phyloP scores from a whole-genome alignment of 2,329 filamentous ascomycete species.

The Lasiodiplodia theobromae region DNA sequence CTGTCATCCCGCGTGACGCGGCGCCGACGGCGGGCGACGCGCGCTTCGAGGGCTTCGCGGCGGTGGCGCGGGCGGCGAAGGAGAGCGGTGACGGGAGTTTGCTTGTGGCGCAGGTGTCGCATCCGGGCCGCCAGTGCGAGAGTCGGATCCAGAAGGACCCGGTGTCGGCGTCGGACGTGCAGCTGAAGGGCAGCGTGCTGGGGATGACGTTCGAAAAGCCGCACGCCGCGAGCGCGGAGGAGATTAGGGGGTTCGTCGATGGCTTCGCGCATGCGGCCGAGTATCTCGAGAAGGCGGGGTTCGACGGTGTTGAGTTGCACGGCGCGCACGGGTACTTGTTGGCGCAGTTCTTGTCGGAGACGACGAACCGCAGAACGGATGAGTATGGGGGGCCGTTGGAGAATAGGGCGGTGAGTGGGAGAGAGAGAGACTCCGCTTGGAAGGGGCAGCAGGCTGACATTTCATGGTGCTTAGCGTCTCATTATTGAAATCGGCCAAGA shows the following conservation, averaged over 20 bases:
- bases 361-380: slow-evolving; percentile 53
- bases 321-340: slow-evolving; percentile 56
- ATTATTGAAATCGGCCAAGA: slow-evolving; percentile 54
- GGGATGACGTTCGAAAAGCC: slow-evolving; percentile 60
- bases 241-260: slow-evolving; percentile 59
- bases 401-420: slow-evolving; percentile 46
- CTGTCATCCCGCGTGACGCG: slow-evolving; percentile 63
- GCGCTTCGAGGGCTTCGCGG: slow-evolving; percentile 66
- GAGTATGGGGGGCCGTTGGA: slow-evolving; percentile 54
- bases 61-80: slow-evolving; percentile 63
- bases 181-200: slow-evolving; percentile 46
- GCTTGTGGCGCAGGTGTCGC: slow-evolving; percentile 67
- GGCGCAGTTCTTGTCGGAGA: slow-evolving; percentile 53
- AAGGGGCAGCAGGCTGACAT: slow-evolving; percentile 24
- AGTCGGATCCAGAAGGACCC: slow-evolving; percentile 52
- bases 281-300: slow-evolving; percentile 68
- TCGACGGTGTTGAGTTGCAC: slow-evolving; percentile 58
- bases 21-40: slow-evolving; percentile 59
- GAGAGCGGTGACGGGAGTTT: slow-evolving; percentile 59
- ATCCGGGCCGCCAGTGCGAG: slow-evolving; percentile 66
- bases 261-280: slow-evolving; percentile 66
- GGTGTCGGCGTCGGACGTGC: slow-evolving; percentile 57
- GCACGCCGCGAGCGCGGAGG: slow-evolving; percentile 59
- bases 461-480: slow-evolving; percentile 45
- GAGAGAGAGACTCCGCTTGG: slow-evolving; percentile 30